phyloP scores from a whole-genome alignment of 75 land plant genomes.

The Pinus tabuliformis region DNA sequence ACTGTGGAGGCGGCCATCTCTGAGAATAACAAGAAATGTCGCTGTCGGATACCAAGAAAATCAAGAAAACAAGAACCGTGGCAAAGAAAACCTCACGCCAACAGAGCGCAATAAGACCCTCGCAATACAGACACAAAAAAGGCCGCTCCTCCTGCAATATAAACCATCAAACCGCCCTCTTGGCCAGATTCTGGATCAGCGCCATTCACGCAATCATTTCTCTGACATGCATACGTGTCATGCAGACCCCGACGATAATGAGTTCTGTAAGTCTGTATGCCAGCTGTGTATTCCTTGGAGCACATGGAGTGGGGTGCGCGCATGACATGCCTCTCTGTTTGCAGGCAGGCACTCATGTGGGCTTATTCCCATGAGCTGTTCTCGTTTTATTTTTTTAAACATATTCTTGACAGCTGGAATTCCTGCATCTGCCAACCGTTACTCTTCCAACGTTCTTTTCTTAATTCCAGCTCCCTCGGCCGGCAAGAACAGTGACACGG shows the following conservation, averaged over 20 bases:
- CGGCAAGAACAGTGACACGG: not conserved
- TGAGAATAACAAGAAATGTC: constrained; percentile 18
- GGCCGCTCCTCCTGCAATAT: not conserved
- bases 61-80: not conserved
- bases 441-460: not conserved
- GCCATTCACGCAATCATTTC: too few relatives aligned
- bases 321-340: not conserved
- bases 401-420: not conserved
- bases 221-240: not conserved
- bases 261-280: not conserved
- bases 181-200: not conserved
- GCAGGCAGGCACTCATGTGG: not conserved
- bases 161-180: not conserved
- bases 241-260: not conserved
- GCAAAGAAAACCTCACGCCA: not conserved
- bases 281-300: not conserved
- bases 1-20: constrained; percentile 12
- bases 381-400: not conserved
- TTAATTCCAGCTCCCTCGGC: not conserved
- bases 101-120: not conserved
- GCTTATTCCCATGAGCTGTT: not conserved
- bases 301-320: not conserved
- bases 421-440: not conserved
- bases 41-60: not conserved
- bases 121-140: not conserved